phyloP scores from a whole-genome alignment of 2,329 filamentous ascomycete genomes.

The Podosphaera xanthii region DNA sequence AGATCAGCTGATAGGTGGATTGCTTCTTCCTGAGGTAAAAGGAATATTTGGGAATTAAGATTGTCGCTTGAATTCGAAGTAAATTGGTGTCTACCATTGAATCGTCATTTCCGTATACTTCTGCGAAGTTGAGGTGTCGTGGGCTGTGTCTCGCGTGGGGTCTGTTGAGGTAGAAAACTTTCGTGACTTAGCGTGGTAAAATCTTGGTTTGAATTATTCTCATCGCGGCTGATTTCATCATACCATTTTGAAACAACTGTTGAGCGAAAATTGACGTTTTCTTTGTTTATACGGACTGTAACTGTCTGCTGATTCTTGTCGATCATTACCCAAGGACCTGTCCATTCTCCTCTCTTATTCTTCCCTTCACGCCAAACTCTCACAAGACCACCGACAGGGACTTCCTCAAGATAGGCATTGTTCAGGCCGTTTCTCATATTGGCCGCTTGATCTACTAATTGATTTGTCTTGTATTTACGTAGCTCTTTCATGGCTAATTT shows the following conservation, averaged over 20 bases:
- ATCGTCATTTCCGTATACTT: neutral
- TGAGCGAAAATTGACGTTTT: neutral
- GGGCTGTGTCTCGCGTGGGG: too few relatives aligned
- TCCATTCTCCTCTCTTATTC: neutral
- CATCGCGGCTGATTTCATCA: neutral
- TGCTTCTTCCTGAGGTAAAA: too few relatives aligned
- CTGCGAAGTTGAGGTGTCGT: neutral
- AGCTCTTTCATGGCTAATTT: neutral
- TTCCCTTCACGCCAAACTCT: neutral
- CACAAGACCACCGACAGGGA: neutral
- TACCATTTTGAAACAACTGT: neutral
- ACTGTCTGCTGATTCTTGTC: neutral
- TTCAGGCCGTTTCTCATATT: neutral
- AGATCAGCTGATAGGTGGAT: neutral
- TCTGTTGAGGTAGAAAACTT: neutral
- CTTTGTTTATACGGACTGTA: neutral
- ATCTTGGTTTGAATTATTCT: neutral
- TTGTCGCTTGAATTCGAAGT: neutral
- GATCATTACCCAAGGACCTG: neutral
- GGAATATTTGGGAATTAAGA: too few relatives aligned
- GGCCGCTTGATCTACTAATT: neutral
- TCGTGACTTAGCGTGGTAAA: neutral
- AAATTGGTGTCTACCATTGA: neutral
- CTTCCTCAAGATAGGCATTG: neutral
- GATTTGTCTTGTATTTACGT: neutral